phyloP scores from a whole-genome alignment of 2,329 filamentous ascomycete species.

The Orbilia brochopaga region DNA sequence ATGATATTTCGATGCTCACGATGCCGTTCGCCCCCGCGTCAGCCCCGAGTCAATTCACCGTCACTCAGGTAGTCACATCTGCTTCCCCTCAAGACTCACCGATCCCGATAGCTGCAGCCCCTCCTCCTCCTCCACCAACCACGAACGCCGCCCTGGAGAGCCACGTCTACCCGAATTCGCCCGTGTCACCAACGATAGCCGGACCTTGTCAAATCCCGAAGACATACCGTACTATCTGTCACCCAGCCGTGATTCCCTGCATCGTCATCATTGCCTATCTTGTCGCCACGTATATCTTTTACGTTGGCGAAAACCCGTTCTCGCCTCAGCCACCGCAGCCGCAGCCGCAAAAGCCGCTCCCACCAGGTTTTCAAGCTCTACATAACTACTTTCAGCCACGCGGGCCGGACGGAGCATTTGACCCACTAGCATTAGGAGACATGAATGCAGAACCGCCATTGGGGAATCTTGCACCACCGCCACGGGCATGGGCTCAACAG shows the following conservation, averaged over 20 bases:
- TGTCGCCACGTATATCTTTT: slow-evolving; percentile 23
- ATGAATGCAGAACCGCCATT: no score
- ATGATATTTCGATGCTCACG: not conserved
- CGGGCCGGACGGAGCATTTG: not conserved
- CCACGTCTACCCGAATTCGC: slow-evolving; percentile 11
- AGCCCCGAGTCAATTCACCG: not conserved
- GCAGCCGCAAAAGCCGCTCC: not conserved
- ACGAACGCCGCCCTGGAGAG: not conserved
- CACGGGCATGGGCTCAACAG: slow-evolving; percentile 17
- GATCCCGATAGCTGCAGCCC: not conserved
- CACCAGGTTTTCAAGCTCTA: no score
- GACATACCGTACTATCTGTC: slow-evolving; percentile 31
- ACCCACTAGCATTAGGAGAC: no score
- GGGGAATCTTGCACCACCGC: no score
- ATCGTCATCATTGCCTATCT: slow-evolving; percentile 29
- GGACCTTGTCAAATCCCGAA: slow-evolving; percentile 34
- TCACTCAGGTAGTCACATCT: not conserved
- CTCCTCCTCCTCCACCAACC: not conserved
- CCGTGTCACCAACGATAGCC: slow-evolving; percentile 8
- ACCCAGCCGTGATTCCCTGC: slow-evolving; percentile 37
- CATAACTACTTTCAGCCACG: not conserved
- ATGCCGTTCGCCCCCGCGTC: not conserved
- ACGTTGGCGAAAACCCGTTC: slow-evolving; percentile 6
- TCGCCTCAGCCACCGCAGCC: not conserved
- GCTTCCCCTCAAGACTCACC: not conserved